Evolutionary conservation across 2,329 filamentous ascomycete species (phyloP), one percentile per base, ranked within the genome.

Genomic region (Xylaria multiplex): DNA sequence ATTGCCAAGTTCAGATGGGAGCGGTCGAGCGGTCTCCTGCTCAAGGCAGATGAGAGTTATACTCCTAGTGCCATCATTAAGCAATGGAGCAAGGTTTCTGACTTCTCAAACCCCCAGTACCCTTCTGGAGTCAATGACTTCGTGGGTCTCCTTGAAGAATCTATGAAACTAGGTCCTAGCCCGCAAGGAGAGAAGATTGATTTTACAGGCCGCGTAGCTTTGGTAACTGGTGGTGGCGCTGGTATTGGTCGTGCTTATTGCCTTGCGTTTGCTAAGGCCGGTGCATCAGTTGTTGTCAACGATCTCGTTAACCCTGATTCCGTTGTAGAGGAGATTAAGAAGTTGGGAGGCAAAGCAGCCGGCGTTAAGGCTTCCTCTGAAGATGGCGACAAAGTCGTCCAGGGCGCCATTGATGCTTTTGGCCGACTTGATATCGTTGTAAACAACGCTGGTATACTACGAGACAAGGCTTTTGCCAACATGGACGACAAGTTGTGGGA

Each of bases 371-470:
- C 93, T 64, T 96, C 92, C 55, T 94, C 94, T 66, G 93, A 97
- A 79, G 93, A 99, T 67, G 96, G 96, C 53, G 94, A 97, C 62
- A 86, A 86, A 45, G 93, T 98, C 53, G 90, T 99, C 74, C 96
- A 97, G 86, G 90, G 88, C 64, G 95, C 95, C 62, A 96, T 99
- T 75, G 95, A 98, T 77, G 90, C 91, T 46, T 98, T 92, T 78
- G 96, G 96, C 74, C 92, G 96, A 74, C 87, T 99, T 74, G 96
- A 99, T 77, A 94, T 99, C 69, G 81, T 99, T 70, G 87, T 99
- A 84, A 99, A 99, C 89, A 99, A 99, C 77, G 96, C 96, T 59
- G 96, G 96, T 76, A 99, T 99, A 74, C 89, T 99, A 60, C 90
- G 96, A 55, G 96, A 99, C 85, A 98, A 97, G 88, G 94, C 96